A percentile compares a stretch with the other conserved stretches of the same genome.
Evolutionary conservation across 306 rosid genomes (phyloP).

Genomic region (Canavalia gladiata): DNA sequence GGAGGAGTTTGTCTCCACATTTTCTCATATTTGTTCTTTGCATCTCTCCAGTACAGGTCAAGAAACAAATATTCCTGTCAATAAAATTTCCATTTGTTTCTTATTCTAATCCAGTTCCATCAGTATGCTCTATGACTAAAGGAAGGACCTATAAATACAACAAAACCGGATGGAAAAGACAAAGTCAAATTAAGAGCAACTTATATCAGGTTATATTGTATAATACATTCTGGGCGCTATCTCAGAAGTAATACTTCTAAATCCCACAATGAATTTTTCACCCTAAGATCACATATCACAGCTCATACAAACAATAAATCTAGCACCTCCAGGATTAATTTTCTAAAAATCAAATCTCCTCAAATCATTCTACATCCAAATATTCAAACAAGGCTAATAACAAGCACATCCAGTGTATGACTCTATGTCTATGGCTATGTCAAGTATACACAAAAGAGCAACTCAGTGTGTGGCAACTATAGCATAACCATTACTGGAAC

Average conservation of each 20-base stretch:
- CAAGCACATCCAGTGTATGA: constrained; percentile 8
- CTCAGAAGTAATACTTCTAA: neutral
- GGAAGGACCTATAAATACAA: neutral
- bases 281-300: neutral
- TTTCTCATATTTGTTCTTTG: neutral
- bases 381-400: neutral
- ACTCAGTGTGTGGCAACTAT: neutral
- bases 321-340: neutral
- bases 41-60: neutral
- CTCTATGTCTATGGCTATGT: neutral
- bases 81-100: neutral
- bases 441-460: neutral
- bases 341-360: constrained; percentile 4
- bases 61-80: neutral
- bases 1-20: neutral
- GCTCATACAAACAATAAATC: neutral
- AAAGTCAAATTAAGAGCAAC: neutral
- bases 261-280: constrained; percentile 8
- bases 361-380: neutral
- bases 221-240: neutral
- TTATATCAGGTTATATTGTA: neutral
- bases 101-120: neutral
- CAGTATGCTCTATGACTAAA: neutral
- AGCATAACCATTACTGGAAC: neutral
- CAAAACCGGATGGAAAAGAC: neutral